Conservation (phyloP, 345 rosid genomes). For the Eucalyptus polyanthemos region DNA sequence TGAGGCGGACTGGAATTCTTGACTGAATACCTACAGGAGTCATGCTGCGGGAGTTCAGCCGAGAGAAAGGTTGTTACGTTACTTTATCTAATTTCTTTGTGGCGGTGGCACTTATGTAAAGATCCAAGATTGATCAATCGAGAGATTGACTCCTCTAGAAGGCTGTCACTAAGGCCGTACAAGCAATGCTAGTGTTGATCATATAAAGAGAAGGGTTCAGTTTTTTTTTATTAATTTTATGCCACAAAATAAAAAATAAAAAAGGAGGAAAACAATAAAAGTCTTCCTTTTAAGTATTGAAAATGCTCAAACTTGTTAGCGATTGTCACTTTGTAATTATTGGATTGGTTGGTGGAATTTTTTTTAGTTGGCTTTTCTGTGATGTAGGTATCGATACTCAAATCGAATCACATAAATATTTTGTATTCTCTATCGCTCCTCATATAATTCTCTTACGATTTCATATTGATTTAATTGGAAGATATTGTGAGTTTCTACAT, state of each 20-base stretch:
- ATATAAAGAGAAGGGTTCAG: no score
- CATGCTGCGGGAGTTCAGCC: not conserved
- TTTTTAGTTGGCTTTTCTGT: no score
- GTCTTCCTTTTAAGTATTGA: not conserved
- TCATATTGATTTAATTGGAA: not conserved
- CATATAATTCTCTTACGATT: fast-evolving
- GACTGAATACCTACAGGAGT: not conserved
- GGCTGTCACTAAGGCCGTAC: no score
- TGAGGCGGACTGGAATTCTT: not conserved
- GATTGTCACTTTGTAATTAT: not conserved
- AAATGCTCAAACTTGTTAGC: not conserved
- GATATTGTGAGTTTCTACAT: not conserved
- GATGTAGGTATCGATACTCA: fast-evolving
- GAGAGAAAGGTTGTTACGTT: not conserved
- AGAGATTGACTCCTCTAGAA: no score
- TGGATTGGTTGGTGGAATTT: not conserved
- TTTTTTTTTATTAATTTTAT: no score
- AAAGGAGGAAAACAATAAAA: no score
- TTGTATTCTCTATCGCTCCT: no score
- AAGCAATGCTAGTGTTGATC: no score
- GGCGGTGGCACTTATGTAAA: no score
- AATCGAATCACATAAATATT: fast-evolving
- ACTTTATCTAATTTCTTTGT: not conserved
- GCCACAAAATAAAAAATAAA: no score
- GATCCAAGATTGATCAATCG: no score